Percentiles rank a stretch among this genome's conserved stretches.
These are phyloP conservation scores for Annulohypoxylon maeteangense DNA, from an alignment of 495 filamentous ascomycete species.

Conservation along the genomic window DNA sequence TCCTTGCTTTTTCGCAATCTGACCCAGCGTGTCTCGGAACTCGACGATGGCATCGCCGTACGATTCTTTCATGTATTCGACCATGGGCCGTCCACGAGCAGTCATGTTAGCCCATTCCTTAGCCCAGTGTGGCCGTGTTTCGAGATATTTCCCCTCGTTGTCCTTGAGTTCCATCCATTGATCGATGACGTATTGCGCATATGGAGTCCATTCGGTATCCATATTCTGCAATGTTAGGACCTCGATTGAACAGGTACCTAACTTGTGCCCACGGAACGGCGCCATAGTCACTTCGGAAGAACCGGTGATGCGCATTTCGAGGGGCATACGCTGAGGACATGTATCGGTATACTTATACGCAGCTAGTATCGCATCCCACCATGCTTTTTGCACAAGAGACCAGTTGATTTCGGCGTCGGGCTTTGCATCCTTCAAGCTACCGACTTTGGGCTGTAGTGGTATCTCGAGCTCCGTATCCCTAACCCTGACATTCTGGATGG, in stretches of 20 bases:
- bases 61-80: slow-evolving; percentile 55
- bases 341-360: slow-evolving; percentile 54
- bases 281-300: slow-evolving; percentile 63
- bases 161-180: slow-evolving; percentile 59
- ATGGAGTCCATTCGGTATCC: slow-evolving; percentile 57
- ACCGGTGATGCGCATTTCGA: slow-evolving; percentile 65
- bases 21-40: slow-evolving; percentile 51
- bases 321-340: slow-evolving; percentile 60
- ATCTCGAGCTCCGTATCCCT: slow-evolving; percentile 63
- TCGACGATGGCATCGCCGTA: slow-evolving; percentile 58
- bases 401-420: slow-evolving; percentile 54
- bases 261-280: slow-evolving; percentile 59
- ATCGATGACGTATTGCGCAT: slow-evolving; percentile 58
- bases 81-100: slow-evolving; percentile 45
- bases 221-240: slow-evolving; percentile 58
- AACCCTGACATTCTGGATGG: slow-evolving; percentile 65
- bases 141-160: slow-evolving; percentile 42
- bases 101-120: slow-evolving; percentile 62
- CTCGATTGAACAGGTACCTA: slow-evolving; percentile 62
- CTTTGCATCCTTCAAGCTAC: slow-evolving; percentile 24
- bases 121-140: slow-evolving; percentile 64
- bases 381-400: slow-evolving; percentile 56
- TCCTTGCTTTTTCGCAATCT: slow-evolving; percentile 59
- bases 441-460: slow-evolving; percentile 52
- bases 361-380: slow-evolving; percentile 64